A percentile compares a stretch with the other conserved stretches of the same genome.
Evolutionary conservation across 2,329 filamentous ascomycete genomes (phyloP).

Genomic region (Trichophyton rubrum): DNA sequence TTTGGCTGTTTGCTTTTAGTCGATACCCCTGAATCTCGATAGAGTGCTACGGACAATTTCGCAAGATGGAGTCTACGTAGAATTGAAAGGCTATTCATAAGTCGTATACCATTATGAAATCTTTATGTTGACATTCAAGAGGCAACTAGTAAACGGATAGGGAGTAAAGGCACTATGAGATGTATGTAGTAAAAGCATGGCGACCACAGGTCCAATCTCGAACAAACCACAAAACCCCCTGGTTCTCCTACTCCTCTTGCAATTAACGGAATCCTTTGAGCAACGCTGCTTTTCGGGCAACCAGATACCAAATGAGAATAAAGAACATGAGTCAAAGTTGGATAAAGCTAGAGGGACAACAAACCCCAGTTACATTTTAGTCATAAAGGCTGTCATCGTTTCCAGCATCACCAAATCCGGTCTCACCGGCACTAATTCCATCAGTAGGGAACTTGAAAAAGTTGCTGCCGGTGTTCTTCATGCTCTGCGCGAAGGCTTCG

Average conservation of each 20-base stretch:
- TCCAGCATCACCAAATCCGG: slow-evolving; percentile 66
- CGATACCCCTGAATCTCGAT: background rate
- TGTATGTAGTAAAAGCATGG: background rate
- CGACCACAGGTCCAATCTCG: background rate
- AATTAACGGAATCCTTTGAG: background rate
- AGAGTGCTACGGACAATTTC: background rate
- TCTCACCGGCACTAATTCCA: slow-evolving; percentile 39
- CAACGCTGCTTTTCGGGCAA: background rate
- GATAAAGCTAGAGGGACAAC: background rate
- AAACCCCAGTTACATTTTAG: slow-evolving; percentile 14
- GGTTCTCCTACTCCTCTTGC: background rate
- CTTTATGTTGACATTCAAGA: background rate
- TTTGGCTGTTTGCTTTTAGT: too few species aligned
- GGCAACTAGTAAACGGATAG: background rate
- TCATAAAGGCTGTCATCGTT: slow-evolving; percentile 97
- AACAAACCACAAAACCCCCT: background rate
- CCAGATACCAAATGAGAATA: background rate
- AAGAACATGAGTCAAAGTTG: background rate
- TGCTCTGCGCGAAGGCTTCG: slow-evolving; percentile 95
- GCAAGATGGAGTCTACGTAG: background rate
- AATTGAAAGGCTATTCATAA: background rate
- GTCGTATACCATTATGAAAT: background rate
- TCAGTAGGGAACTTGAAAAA: slow-evolving; percentile 83
- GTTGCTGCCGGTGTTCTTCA: slow-evolving; percentile 95
- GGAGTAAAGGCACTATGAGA: background rate